Evolutionary conservation across 139 green algal species (phyloP), one percentile per base, ranked within the genome.

Genomic region (Picochlorum sp.): DNA sequence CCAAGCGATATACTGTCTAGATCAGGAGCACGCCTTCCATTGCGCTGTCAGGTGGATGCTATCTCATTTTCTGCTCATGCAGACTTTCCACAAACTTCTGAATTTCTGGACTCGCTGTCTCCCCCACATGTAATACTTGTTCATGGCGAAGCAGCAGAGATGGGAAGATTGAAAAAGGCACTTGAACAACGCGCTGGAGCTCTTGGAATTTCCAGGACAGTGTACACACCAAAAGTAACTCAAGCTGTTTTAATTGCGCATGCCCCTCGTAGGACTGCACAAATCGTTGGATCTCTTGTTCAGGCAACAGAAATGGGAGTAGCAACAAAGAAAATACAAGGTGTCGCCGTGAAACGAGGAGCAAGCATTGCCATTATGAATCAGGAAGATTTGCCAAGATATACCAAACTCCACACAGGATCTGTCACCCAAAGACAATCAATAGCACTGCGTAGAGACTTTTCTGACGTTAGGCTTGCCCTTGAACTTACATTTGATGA

Each of bases 1-100:
- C 92, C 92, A 0, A 73, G 75, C 8, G 73, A 89, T 50, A 77
- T 96, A 9, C 70, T 88, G 49, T 88, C 72, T 4, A 75, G 73
- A 23, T 70, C 72, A 44, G 88, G 89, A 6, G 55, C 76, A n/a
- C 87, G 87, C 78, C 77, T 95, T 11, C 83, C 83, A 8, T 76
- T 98, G 61, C 67, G 81, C n/a, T 87, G 85, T 58, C 67, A 77
- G 14, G 93, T 98, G 47, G 85, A 96, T 61, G 85, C 89, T 68
- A 97, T 99, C 57, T 95, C 83, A 49, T 99, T 99, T 81, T 94
- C 83, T 10, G 94, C 94, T 14, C 94, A 99, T 67, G 92, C 94
- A 18, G 94, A 99, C 75, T 99, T 88, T 70, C 72, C 87, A n/a
- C 94, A 98, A 79, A 99, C 94, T 7, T 84, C 76, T 18, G 77